A percentile compares a stretch with the other conserved stretches of the same genome.
phyloP scores from a whole-genome alignment of 306 rosid species.

The Quillaja saponaria region DNA sequence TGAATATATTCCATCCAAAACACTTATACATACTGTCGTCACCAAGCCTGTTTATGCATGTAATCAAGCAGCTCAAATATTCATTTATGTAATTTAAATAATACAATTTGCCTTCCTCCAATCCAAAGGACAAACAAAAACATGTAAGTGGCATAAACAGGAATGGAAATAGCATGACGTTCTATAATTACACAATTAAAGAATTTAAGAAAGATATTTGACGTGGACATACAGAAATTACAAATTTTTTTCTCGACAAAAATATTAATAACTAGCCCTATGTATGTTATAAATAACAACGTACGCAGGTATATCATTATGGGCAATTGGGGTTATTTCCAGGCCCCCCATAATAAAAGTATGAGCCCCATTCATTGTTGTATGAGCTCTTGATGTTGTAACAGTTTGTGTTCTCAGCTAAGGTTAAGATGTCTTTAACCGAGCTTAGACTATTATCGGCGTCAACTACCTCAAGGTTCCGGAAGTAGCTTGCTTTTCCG shows the following conservation, averaged over 20 bases:
- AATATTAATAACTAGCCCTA: no score
- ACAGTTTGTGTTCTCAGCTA: slow-evolving; percentile 80
- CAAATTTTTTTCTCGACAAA: neutral
- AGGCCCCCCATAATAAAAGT: slow-evolving; percentile 92
- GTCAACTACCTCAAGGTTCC: slow-evolving; percentile 87
- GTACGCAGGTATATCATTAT: no score
- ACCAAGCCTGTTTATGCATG: slow-evolving; percentile 7
- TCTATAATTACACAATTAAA: slow-evolving; percentile 22
- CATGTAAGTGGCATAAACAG: slow-evolving; percentile 21
- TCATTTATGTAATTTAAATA: slow-evolving; percentile 15
- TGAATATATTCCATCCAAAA: no score
- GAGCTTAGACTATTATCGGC: slow-evolving; percentile 71
- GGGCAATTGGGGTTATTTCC: slow-evolving; percentile 68
- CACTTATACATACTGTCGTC: no score
- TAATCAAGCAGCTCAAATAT: neutral
- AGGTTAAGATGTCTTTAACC: slow-evolving; percentile 54
- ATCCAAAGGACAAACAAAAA: slow-evolving; percentile 29
- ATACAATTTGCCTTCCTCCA: slow-evolving; percentile 20
- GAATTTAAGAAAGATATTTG: slow-evolving; percentile 1
- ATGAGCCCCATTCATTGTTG: slow-evolving; percentile 76
- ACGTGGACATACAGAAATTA: slow-evolving; percentile 10
- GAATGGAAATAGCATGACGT: slow-evolving; percentile 14
- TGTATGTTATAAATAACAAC: no score
- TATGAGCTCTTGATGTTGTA: slow-evolving; percentile 69
- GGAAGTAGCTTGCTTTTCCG: slow-evolving; percentile 86